These are phyloP conservation scores for Solanum hybrid DNA, from an alignment of 305 asterid species.

Conservation along the genomic window DNA sequence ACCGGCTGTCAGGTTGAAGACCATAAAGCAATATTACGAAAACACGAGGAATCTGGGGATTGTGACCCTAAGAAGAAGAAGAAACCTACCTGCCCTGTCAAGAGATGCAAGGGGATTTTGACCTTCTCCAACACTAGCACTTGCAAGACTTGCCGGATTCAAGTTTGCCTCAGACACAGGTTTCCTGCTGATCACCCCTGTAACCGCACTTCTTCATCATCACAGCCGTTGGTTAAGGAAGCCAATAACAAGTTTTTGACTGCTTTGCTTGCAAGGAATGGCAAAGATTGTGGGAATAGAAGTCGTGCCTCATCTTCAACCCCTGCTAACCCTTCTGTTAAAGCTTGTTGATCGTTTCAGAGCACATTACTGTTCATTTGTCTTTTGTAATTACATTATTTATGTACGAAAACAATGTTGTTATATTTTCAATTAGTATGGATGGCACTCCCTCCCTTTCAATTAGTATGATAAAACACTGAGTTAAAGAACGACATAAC, in stretches of 20 bases:
- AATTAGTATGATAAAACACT: background rate
- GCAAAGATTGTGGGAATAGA: conserved; percentile 48
- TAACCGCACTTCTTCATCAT: background rate
- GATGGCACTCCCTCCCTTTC: background rate
- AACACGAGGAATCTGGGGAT: conserved; percentile 54
- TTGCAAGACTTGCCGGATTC: conserved; percentile 53
- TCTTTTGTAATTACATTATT: background rate
- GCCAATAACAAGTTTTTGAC: conserved; percentile 37
- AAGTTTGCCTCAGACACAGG: conserved; percentile 68
- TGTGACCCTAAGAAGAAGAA: conserved; percentile 76
- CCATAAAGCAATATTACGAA: conserved; percentile 41
- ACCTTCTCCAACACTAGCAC: conserved; percentile 71
- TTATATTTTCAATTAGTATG: background rate
- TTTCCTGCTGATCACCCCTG: conserved; percentile 77
- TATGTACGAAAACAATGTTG: background rate
- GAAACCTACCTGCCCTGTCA: conserved; percentile 56
- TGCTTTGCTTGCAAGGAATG: conserved; percentile 46
- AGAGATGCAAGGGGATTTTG: conserved; percentile 55
- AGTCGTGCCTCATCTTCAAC: conserved; percentile 10
- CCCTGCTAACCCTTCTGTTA: conserved; percentile 21
- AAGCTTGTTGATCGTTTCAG: conserved; percentile 32
- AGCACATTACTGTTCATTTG: background rate
- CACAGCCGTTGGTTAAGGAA: conserved; percentile 5
- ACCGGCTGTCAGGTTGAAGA: conserved; percentile 40
- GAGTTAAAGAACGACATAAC: background rate